Base-by-base conservation (phyloP, 2,329 filamentous ascomycete species). In the Claviceps fusiformis region DNA sequence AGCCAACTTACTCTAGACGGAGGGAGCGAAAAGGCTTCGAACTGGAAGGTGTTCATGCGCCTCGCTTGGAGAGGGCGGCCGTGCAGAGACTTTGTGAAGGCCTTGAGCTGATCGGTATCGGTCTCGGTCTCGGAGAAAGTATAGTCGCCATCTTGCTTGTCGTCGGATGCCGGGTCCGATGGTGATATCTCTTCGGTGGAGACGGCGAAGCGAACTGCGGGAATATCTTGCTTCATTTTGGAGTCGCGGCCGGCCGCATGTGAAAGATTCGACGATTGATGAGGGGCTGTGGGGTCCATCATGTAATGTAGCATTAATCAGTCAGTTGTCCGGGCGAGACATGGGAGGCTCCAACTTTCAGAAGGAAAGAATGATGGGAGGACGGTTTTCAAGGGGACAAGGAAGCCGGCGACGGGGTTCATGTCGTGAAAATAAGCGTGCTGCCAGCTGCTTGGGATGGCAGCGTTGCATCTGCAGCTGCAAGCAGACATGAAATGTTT, bases 11-110 rank as follows among this genome's bases (percentile, higher is more conserved):
- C 89, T 71, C 88, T 81, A 49, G 89, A 92, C 37, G 81, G 78
- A 43, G 93, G 92, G 53, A 97, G 76, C 41, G 93, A 97, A 59
- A 95, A 84, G 39, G 92, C 86, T 67, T 96, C 91, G 65, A 91
- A 97, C 47, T 86, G 84, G 71, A 89, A 95, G 66, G 90, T 88
- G 66, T 86, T 87, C 75, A 95, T 82, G 59, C 91, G 82, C 56
- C 83, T 80, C 63, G 91, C 86, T 72, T 96, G 91, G 58, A 95
- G 77, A 62, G 85, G 82, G 50, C 83, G 79, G 59, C 82, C 82
- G 60, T 89, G 86, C 31, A 95, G 74, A 29, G 82, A 84, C 62
- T 83, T 81, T 52, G 87, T 84, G 58, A 95, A 73, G 57, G 82
- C 83, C 61, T 80, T 81, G 55, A 95, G 75, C 65, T 91, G 80